A percentile compares a stretch with the other conserved stretches of the same genome.
These are phyloP conservation scores for Entomortierella beljakovae DNA, from an alignment of 192 early-diverging fungal species.

Conservation along the genomic window DNA sequence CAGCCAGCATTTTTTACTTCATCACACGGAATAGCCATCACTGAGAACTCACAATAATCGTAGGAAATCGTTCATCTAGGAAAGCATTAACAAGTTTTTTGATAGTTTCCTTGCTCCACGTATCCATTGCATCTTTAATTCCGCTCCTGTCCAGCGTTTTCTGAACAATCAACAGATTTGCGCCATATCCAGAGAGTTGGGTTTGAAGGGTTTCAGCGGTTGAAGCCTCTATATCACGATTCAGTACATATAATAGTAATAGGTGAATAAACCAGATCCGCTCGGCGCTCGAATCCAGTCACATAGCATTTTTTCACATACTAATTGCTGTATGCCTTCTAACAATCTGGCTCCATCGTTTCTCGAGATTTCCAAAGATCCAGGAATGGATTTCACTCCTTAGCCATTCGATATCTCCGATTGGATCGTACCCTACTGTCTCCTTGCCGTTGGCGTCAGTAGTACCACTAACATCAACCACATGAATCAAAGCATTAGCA, in stretches of 20 bases:
- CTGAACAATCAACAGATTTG: conserved; percentile 59
- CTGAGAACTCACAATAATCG: conserved; percentile 66
- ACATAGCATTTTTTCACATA: conserved; percentile 9
- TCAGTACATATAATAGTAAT: neutral
- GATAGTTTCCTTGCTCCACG: conserved; percentile 74
- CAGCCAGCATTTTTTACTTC: too few species aligned
- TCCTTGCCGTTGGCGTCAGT: conserved; percentile 83
- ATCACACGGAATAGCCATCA: too few species aligned
- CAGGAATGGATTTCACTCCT: conserved; percentile 78
- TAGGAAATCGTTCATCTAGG: conserved; percentile 84
- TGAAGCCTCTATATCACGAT: conserved; percentile 39
- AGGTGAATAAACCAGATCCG: neutral
- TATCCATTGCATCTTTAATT: conserved; percentile 67
- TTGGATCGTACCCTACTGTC: conserved; percentile 84
- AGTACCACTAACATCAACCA: conserved; percentile 87
- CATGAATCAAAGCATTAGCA: conserved; percentile 84
- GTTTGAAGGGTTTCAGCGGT: conserved; percentile 68
- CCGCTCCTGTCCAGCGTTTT: conserved; percentile 63
- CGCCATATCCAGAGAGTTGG: conserved; percentile 74
- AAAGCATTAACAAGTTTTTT: conserved; percentile 72
- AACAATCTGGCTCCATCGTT: conserved; percentile 74
- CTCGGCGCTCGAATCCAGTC: neutral
- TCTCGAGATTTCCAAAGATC: conserved; percentile 79
- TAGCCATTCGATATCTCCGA: conserved; percentile 89
- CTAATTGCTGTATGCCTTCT: conserved; percentile 73